A percentile compares a stretch with the other conserved stretches of the same genome.
Conservation (phyloP, 2,329 filamentous ascomycete genomes). For the Colletotrichum somersetense region DNA sequence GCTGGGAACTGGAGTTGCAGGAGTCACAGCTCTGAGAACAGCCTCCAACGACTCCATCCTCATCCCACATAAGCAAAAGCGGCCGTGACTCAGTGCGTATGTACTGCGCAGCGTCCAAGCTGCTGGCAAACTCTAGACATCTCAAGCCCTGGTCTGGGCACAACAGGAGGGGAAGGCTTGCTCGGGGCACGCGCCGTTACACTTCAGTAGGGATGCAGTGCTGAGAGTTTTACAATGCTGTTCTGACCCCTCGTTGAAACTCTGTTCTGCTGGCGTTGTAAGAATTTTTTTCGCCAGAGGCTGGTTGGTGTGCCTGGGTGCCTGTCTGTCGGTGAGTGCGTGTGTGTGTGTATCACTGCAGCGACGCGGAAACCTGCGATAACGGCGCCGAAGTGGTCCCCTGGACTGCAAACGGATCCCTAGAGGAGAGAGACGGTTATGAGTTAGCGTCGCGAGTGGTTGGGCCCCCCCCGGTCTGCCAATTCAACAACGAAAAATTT, state of each 20-base stretch:
- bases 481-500: slow-evolving; percentile 43
- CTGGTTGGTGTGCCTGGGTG: slow-evolving; percentile 5
- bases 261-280: slow-evolving; percentile 30
- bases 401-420: slow-evolving; percentile 26
- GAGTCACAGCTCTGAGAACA: slow-evolving; percentile 14
- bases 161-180: neutral
- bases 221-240: slow-evolving; percentile 24
- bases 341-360: slow-evolving; percentile 28
- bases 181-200: slow-evolving; percentile 28
- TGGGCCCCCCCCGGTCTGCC: slow-evolving; percentile 36
- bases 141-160: slow-evolving; percentile 1
- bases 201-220: slow-evolving; percentile 7
- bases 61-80: neutral
- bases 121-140: slow-evolving; percentile 11
- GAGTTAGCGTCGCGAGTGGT: slow-evolving; percentile 30
- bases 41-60: neutral
- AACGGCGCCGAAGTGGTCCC: slow-evolving; percentile 39
- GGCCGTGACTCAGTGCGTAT: slow-evolving; percentile 10
- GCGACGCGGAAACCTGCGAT: slow-evolving; percentile 38
- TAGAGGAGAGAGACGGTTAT: slow-evolving; percentile 17
- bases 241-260: slow-evolving; percentile 28
- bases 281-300: slow-evolving; percentile 37
- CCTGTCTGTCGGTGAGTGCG: slow-evolving; percentile 6
- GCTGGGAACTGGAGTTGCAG: slow-evolving; percentile 2
- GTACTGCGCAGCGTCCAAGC: slow-evolving; percentile 25